Percentiles rank a stretch among this genome's conserved stretches.
These are phyloP conservation scores for Lachnellula occidentalis DNA, from an alignment of 2,329 filamentous ascomycete species.

Conservation along the genomic window DNA sequence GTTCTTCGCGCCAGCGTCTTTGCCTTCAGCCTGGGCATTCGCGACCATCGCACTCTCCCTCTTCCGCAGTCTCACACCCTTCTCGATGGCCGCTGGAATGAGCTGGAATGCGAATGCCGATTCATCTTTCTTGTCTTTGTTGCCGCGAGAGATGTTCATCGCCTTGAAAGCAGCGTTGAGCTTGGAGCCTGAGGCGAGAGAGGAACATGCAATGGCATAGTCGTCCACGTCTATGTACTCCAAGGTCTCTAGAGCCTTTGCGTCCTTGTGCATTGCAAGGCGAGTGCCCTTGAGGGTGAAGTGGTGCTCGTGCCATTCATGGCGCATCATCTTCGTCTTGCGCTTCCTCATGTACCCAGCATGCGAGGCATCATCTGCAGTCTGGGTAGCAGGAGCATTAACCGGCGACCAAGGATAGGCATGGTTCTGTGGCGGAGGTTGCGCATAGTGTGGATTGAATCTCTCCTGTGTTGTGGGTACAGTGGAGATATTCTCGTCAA, in stretches of 20 bases:
- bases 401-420: constrained; percentile 23
- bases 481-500: constrained; percentile 54
- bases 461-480: constrained; percentile 24
- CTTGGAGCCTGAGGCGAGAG: constrained; percentile 66
- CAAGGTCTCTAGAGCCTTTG: constrained; percentile 47
- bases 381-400: constrained; percentile 19
- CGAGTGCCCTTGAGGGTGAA: constrained; percentile 76
- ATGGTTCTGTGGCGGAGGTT: constrained; percentile 21
- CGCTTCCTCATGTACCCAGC: constrained; percentile 93
- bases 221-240: constrained; percentile 84
- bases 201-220: constrained; percentile 81
- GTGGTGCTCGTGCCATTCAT: constrained; percentile 91
- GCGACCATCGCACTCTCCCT: constrained; percentile 31
- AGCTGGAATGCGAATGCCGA: constrained; percentile 81
- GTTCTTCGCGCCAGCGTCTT: constrained; percentile 54
- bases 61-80: constrained; percentile 43
- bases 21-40: constrained; percentile 20
- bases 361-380: constrained; percentile 55
- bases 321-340: constrained; percentile 78
- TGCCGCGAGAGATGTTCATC: constrained; percentile 57
- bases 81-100: constrained; percentile 51
- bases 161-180: constrained; percentile 83
- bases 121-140: constrained; percentile 45
- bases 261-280: constrained; percentile 70
- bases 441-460: constrained; percentile 12